These are phyloP conservation scores for Calonectria henricotiae DNA, from an alignment of 2,329 filamentous ascomycete genomes.

Conservation along the genomic window DNA sequence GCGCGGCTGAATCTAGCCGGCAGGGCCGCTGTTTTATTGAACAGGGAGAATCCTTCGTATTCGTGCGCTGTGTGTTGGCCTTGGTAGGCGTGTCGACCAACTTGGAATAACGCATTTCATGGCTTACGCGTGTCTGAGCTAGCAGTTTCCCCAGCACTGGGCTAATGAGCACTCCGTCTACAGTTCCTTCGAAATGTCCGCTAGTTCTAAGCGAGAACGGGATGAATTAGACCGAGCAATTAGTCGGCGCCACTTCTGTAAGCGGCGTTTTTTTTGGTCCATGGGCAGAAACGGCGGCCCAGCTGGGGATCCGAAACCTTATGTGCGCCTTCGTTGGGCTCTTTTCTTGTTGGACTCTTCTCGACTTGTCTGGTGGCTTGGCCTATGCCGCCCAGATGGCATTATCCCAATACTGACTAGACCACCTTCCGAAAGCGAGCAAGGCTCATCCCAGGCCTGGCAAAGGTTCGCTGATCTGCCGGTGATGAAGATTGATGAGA, in stretches of 20 bases:
- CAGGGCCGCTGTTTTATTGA: background rate
- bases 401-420: background rate
- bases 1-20: conserved; percentile 1
- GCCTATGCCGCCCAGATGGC: background rate
- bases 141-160: background rate
- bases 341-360: background rate
- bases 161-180: background rate
- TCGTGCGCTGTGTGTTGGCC: background rate
- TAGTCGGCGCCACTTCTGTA: conserved; percentile 2
- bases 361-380: conserved; percentile 16
- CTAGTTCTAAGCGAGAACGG: conserved; percentile 15
- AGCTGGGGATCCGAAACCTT: background rate
- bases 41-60: background rate
- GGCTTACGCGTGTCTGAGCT: background rate
- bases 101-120: background rate
- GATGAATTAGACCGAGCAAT: background rate
- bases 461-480: conserved; percentile 1
- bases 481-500: background rate
- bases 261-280: conserved; percentile 1
- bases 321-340: too few species aligned
- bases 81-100: background rate
- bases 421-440: conserved; percentile 12
- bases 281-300: background rate
- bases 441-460: background rate
- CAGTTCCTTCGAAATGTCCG: background rate